Evolutionary conservation across 768 basidiomycete genomes (phyloP).

Genomic region (Trametes gibbosa): DNA sequence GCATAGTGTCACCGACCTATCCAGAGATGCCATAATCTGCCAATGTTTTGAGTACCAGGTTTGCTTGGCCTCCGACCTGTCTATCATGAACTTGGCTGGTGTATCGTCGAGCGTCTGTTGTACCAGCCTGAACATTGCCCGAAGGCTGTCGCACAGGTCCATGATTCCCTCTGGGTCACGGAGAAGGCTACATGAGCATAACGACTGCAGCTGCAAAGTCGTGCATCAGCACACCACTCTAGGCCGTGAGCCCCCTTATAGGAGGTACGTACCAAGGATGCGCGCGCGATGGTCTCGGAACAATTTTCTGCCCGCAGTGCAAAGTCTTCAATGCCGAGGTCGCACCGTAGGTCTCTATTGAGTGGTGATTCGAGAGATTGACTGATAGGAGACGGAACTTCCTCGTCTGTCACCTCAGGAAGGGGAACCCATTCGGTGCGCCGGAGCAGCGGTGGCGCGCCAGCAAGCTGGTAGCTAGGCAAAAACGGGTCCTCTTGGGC

Average conservation of each 20-base stretch:
- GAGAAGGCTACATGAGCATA: slow-evolving; percentile 19
- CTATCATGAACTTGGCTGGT: slow-evolving; percentile 6
- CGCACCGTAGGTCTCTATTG: slow-evolving; percentile 7
- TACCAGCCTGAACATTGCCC: slow-evolving; percentile 5
- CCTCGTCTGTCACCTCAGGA: slow-evolving; percentile 9
- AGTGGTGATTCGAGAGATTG: slow-evolving; percentile 1
- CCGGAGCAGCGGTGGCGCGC: slow-evolving; percentile 10
- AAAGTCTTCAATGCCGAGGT: slow-evolving; percentile 15
- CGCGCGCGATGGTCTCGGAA: slow-evolving; percentile 14
- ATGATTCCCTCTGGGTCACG: slow-evolving; percentile 17
- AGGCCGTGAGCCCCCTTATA: neutral
- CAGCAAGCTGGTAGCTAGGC: neutral
- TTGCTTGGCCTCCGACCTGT: slow-evolving; percentile 10
- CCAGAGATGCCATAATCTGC: slow-evolving; percentile 15
- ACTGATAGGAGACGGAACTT: neutral
- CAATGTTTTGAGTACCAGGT: slow-evolving; percentile 21
- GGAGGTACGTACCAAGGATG: slow-evolving; percentile 15
- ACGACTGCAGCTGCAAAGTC: neutral
- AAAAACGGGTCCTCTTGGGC: neutral
- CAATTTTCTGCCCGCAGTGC: slow-evolving; percentile 13
- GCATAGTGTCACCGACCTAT: slow-evolving; percentile 9
- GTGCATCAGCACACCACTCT: neutral
- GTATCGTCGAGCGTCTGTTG: slow-evolving; percentile 19
- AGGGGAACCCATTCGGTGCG: slow-evolving; percentile 14
- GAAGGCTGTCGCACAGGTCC: slow-evolving; percentile 10